A percentile compares a stretch with the other conserved stretches of the same genome.
phyloP scores from a whole-genome alignment of 305 asterid species.

The Solanum hybrid region DNA sequence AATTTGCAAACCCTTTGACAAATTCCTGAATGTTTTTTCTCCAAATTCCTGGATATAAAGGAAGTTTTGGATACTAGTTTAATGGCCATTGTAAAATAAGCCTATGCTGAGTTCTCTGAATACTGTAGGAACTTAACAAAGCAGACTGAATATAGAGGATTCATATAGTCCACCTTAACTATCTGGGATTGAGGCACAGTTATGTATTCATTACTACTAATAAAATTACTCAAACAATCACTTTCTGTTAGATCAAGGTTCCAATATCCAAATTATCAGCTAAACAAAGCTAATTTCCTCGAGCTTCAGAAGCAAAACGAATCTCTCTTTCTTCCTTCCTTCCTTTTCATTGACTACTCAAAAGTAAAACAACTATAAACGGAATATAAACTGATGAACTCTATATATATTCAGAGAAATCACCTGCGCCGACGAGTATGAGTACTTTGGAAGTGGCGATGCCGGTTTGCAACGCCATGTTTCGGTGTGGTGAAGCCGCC shows the following conservation, averaged over 20 bases:
- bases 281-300: not conserved
- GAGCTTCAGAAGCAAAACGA: not conserved
- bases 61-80: not conserved
- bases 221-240: not conserved
- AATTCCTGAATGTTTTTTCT: no score
- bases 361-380: not conserved
- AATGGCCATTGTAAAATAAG: not conserved
- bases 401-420: not conserved
- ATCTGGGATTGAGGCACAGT: not conserved
- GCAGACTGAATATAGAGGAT: not conserved
- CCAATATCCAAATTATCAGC: not conserved
- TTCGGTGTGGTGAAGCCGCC: not conserved
- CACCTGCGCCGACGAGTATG: conserved; percentile 76
- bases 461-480: conserved; percentile 80
- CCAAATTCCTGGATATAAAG: not conserved
- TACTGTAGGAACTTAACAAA: not conserved
- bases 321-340: not conserved
- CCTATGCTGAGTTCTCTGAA: not conserved
- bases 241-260: not conserved
- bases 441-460: conserved; percentile 65
- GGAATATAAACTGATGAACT: not conserved
- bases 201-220: not conserved
- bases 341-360: not conserved
- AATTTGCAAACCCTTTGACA: no score
- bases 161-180: not conserved